phyloP scores from a whole-genome alignment of 768 basidiomycete genomes.

The Suillus ampliporus region DNA sequence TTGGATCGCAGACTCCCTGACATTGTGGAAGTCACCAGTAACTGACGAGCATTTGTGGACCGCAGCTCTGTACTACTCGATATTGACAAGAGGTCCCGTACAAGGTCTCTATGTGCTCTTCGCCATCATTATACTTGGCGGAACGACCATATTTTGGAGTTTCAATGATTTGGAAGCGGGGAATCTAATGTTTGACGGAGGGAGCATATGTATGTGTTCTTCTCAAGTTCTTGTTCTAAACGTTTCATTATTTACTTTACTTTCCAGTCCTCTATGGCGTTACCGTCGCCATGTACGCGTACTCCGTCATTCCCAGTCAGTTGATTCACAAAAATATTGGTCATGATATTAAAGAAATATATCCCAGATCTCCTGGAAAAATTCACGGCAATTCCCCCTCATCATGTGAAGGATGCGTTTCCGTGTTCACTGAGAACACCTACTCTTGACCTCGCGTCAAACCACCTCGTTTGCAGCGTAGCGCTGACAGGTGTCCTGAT shows the following conservation, averaged over 20 bases:
- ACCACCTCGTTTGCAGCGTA: conserved; percentile 85
- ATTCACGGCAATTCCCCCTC: conserved; percentile 63
- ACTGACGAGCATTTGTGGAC: conserved; percentile 87
- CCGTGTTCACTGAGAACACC: conserved; percentile 64
- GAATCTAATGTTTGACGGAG: conserved; percentile 92
- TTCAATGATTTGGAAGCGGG: conserved; percentile 77
- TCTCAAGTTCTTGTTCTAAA: not conserved
- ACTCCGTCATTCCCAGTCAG: conserved; percentile 83
- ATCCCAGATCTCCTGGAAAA: conserved; percentile 58
- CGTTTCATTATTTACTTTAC: conserved; percentile 12
- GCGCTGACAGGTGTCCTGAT: conserved; percentile 86
- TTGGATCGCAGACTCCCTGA: conserved; percentile 93
- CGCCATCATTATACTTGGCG: conserved; percentile 64
- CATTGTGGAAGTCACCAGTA: conserved; percentile 86
- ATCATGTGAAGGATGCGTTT: conserved; percentile 59
- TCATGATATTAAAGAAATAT: conserved; percentile 16
- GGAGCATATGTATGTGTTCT: conserved; percentile 76
- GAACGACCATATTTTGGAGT: conserved; percentile 75
- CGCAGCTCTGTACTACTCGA: conserved; percentile 81
- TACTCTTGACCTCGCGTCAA: conserved; percentile 81
- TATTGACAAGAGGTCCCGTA: conserved; percentile 69
- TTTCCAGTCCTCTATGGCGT: conserved; percentile 73
- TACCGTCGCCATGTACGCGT: conserved; percentile 73
- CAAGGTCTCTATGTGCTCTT: conserved; percentile 61
- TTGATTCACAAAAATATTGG: conserved; percentile 14